Percentiles rank a stretch among this genome's conserved stretches.
These are phyloP conservation scores for Inga oerstediana DNA, from an alignment of 306 rosid genomes.

Conservation along the genomic window DNA sequence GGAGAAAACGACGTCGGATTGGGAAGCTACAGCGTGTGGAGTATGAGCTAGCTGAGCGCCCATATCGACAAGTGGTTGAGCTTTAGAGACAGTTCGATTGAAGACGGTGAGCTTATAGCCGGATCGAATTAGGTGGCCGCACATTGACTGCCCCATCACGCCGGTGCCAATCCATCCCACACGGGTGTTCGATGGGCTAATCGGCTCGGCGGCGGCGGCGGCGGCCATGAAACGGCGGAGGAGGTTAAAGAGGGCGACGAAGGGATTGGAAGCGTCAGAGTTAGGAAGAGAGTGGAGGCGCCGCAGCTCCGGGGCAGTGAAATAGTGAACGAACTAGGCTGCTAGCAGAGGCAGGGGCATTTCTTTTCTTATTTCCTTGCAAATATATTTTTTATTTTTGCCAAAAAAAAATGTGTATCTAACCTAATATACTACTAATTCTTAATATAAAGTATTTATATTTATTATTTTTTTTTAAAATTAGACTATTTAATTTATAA, in stretches of 20 bases:
- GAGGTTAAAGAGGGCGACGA: not conserved
- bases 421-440: too few relatives aligned
- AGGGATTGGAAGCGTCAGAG: slow-evolving; percentile 30
- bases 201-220: slow-evolving; percentile 33
- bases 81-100: slow-evolving; percentile 88
- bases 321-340: slow-evolving; percentile 23
- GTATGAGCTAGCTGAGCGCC: slow-evolving; percentile 74
- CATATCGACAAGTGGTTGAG: slow-evolving; percentile 75
- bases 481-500: too few relatives aligned
- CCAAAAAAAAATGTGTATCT: too few relatives aligned
- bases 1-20: slow-evolving; percentile 84
- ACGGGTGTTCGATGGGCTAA: slow-evolving; percentile 71
- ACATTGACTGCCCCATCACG: slow-evolving; percentile 91
- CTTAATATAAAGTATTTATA: too few relatives aligned
- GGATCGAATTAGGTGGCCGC: slow-evolving; percentile 77
- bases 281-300: not conserved
- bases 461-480: too few relatives aligned
- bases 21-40: slow-evolving; percentile 68
- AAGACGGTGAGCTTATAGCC: slow-evolving; percentile 89
- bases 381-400: too few relatives aligned
- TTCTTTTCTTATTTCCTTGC: not conserved
- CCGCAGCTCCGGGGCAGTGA: not conserved
- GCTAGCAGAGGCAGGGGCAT: slow-evolving; percentile 21
- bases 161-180: slow-evolving; percentile 99
- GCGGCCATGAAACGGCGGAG: slow-evolving; percentile 58